These are phyloP conservation scores for Talaromyces piceae DNA, from an alignment of 2,329 filamentous ascomycete species.

Conservation along the genomic window DNA sequence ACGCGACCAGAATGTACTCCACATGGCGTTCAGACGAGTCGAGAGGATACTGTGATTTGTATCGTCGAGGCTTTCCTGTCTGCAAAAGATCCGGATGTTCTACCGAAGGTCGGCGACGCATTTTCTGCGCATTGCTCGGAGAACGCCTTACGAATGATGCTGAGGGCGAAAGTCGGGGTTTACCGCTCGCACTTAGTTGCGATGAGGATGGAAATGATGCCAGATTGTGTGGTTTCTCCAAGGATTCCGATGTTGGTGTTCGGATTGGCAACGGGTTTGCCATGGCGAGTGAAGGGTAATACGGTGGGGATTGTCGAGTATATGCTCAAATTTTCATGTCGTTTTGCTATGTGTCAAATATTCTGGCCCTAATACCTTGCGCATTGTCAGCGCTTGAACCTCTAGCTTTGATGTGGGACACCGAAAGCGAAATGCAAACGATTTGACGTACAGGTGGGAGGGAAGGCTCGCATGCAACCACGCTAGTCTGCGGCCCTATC, in stretches of 20 bases:
- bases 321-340: background rate
- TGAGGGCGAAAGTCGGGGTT: conserved; percentile 53
- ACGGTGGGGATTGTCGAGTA: background rate
- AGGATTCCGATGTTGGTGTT: conserved; percentile 7
- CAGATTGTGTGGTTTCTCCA: conserved; percentile 7
- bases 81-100: conserved; percentile 37
- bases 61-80: conserved; percentile 40
- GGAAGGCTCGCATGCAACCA: background rate
- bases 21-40: conserved; percentile 81
- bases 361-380: background rate
- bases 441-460: conserved; percentile 2
- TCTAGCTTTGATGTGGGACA: background rate
- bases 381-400: conserved; percentile 1
- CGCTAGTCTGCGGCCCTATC: background rate
- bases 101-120: conserved; percentile 30
- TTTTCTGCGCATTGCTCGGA: conserved; percentile 40
- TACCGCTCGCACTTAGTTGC: conserved; percentile 41
- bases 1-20: conserved; percentile 95
- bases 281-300: conserved; percentile 3
- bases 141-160: conserved; percentile 47
- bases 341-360: background rate
- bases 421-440: background rate
- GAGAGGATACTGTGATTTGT: conserved; percentile 70
- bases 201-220: conserved; percentile 16
- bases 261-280: conserved; percentile 3